phyloP scores from a whole-genome alignment of 768 basidiomycete genomes.

The Calocera cornea region DNA sequence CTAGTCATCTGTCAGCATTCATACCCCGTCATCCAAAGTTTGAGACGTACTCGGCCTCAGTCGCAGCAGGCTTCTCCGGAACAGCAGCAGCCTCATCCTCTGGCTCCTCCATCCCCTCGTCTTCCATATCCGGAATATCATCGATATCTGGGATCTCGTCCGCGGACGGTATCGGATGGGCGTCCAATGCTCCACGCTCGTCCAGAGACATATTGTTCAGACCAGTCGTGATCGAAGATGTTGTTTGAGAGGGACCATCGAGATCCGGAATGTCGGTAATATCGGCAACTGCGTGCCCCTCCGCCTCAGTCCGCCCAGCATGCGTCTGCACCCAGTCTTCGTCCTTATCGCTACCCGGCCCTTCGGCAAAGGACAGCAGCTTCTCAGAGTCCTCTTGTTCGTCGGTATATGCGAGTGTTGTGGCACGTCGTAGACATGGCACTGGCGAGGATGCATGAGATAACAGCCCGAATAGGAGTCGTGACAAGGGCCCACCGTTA shows the following conservation, averaged over 20 bases:
- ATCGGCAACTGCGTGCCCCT: conserved; percentile 23
- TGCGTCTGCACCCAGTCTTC: conserved; percentile 99
- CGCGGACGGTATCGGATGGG: conserved; percentile 7
- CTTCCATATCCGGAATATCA: conserved; percentile 98
- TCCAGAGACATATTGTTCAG: conserved; percentile 8
- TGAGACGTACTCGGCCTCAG: conserved; percentile 37
- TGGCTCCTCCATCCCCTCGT: conserved; percentile 76
- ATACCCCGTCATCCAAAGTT: not conserved
- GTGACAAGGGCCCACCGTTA: conserved; percentile 34
- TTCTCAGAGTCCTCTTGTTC: conserved; percentile 95
- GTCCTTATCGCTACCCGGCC: conserved; percentile 37
- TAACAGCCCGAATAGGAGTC: not conserved
- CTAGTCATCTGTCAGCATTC: conserved; percentile 26
- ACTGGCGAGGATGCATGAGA: conserved; percentile 30
- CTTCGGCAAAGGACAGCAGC: conserved; percentile 59
- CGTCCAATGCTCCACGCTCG: conserved; percentile 4
- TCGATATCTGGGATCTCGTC: conserved; percentile 79
- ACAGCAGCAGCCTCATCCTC: conserved; percentile 76
- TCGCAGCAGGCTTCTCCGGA: conserved; percentile 30
- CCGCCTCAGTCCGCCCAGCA: conserved; percentile 43
- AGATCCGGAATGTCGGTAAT: conserved; percentile 84
- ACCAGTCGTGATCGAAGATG: conserved; percentile 10
- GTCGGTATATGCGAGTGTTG: conserved; percentile 83
- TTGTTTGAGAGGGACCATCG: conserved; percentile 33
- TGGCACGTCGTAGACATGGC: conserved; percentile 90